Percentiles rank a stretch among this genome's conserved stretches.
Evolutionary conservation across 331 rosid genomes (phyloP).

Genomic region (Acacia pycnantha): DNA sequence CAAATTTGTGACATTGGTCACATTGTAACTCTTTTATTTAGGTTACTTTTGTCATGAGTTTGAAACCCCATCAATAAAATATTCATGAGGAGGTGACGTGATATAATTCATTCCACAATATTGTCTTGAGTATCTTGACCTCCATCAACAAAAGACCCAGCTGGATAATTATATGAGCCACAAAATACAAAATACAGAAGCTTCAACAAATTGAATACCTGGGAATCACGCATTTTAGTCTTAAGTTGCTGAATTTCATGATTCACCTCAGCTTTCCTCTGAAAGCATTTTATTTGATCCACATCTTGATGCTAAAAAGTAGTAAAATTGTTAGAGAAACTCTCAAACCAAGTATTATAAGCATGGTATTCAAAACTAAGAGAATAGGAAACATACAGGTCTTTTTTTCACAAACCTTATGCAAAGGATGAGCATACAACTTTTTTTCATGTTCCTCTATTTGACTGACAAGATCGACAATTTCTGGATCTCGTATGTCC

Average conservation of each 20-base stretch:
- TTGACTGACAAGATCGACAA: slow-evolving; percentile 72
- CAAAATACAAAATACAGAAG: slow-evolving; percentile 14
- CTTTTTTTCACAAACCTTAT: slow-evolving; percentile 61
- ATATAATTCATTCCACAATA: not conserved
- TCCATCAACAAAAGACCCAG: slow-evolving; percentile 12
- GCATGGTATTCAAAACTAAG: slow-evolving; percentile 22
- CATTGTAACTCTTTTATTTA: not conserved
- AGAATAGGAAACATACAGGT: slow-evolving; percentile 18
- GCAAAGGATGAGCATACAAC: slow-evolving; percentile 79
- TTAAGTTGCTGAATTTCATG: slow-evolving; percentile 92
- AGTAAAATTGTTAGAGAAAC: slow-evolving; percentile 26
- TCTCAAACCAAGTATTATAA: slow-evolving; percentile 23
- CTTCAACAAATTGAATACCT: slow-evolving; percentile 50
- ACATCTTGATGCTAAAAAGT: slow-evolving; percentile 66
- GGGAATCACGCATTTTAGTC: slow-evolving; percentile 95
- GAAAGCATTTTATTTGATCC: slow-evolving; percentile 83
- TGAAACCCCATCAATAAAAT: slow-evolving; percentile 19
- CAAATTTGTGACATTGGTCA: not conserved
- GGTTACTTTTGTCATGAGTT: not conserved
- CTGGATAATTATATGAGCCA: slow-evolving; percentile 7
- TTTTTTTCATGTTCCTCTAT: slow-evolving; percentile 81
- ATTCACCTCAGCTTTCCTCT: slow-evolving; percentile 93
- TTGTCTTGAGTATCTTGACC: not conserved
- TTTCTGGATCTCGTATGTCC: slow-evolving; percentile 77
- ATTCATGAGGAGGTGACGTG: not conserved